Base-by-base conservation (phyloP, 371 early-diverging fungal genomes). In the Mortierella sp. region DNA sequence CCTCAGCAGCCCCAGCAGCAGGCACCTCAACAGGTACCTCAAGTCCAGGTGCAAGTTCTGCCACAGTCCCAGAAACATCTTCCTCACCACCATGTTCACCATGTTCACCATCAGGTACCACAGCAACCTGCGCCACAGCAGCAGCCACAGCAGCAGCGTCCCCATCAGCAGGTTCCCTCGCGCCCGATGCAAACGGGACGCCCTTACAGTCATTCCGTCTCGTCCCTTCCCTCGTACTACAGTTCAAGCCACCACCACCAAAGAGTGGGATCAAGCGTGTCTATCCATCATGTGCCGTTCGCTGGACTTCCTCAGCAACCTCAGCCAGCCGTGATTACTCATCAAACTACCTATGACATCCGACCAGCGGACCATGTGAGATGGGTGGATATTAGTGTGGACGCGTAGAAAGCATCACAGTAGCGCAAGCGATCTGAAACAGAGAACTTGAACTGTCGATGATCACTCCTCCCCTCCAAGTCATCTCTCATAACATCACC, bases 381-480 rank as follows among this genome's bases (percentile, higher is more conserved):
- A 63, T 73, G 74, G 74, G 67, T 67, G 24, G 74, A 73, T 41
- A 60, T 73, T 49, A 72, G 58, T 22, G 57, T 72, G 59, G 48
- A 67, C 19, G 60, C 59, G 63, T 73, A 63, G 47, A 39, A 39
- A 39, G 10, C 8, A 14, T 14, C 39, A 39, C 14, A 39, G 39
- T 8, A 14, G 10, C 39, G 48, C 21, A 7, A 12, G 25, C 7
- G 8, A 10, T 10, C 25, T 1, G 43, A 25, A 14, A 10, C 49
- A n/a, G n/a, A n/a, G n/a, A n/a, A n/a, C n/a, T n/a, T n/a, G n/a
- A n/a, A n/a, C n/a, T n/a, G n/a, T n/a, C n/a, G n/a, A n/a, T n/a
- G n/a, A n/a, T n/a, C n/a, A n/a, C n/a, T n/a, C n/a, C n/a, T n/a
- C n/a, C n/a, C n/a, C n/a, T n/a, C n/a, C n/a, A n/a, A n/a, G n/a